Evolutionary conservation across 139 green algal species (phyloP), one percentile per base, ranked within the genome.

Genomic region (Edaphochlamys debaryana): DNA sequence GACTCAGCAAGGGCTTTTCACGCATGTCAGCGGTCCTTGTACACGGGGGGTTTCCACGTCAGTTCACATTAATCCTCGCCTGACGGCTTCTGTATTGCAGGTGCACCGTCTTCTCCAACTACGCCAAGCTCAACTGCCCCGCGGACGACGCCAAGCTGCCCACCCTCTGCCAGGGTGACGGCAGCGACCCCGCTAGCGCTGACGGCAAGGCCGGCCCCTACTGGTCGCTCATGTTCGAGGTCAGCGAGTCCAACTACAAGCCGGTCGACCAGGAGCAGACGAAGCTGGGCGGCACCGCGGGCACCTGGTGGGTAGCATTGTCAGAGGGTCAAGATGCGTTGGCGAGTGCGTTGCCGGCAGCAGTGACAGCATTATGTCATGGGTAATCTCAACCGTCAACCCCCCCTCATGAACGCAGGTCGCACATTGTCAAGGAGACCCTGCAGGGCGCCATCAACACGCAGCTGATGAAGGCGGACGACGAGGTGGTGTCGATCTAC

Each of bases 191-290:
- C 3, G 68, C 50, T 32, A 77, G 36, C 37, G 60, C 37, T 15
- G 79, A 75, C 36, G 63, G 69, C 2, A 73, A 73, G 60, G 69
- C 75, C 34, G 95, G 93, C 0, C 95, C 95, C 32, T 98, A 97
- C 89, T 98, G 95, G 95, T 97, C 93, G 20, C 92, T 98, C 50
- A 98, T 98, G 95, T 98, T 98, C 89, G 95, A 98, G 90, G 90
- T 97, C 52, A 93, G 85, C 42, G 92, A 98, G 90, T 93, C 86
- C 48, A 69, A 93, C 63, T 91, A 87, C 79, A 98, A 98, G 91
- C 94, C 94, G 9, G 90, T 98, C 37, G 79, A 92, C 70, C 87
- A 94, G 85, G 76, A 90, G 45, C 38, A 42, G 0, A 82, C 92
- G 34, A 69, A 74, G 58, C 87, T 98, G 38, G 95, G 85, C 25